Percentiles rank a stretch among this genome's conserved stretches.
These are phyloP conservation scores for Citrus reticulata DNA, from an alignment of 345 rosid species.

Conservation along the genomic window DNA sequence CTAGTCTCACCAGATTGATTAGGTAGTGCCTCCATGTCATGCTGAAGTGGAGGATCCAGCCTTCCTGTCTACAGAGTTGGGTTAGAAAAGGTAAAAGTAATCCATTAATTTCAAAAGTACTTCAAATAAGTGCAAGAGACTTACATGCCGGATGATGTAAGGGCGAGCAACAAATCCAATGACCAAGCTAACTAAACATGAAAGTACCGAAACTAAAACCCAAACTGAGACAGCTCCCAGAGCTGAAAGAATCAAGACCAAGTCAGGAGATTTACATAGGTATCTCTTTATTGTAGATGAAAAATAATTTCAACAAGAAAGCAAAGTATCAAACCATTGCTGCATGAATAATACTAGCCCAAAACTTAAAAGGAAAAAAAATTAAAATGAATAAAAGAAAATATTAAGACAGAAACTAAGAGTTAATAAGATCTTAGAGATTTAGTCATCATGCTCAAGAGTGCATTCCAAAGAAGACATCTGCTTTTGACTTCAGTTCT, in stretches of 20 bases:
- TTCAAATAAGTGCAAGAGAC: conserved; percentile 9
- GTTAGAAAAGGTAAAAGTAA: conserved; percentile 27
- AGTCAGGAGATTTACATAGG: background rate
- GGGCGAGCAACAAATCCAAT: conserved; percentile 35
- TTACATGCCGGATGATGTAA: conserved; percentile 37
- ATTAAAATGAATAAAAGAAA: background rate
- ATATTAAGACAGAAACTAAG: background rate
- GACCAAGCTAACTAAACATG: conserved; percentile 39
- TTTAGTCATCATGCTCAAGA: background rate
- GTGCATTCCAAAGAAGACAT: no score
- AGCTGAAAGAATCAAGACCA: conserved; percentile 18
- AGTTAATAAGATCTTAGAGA: background rate
- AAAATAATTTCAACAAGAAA: background rate
- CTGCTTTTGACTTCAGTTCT: background rate
- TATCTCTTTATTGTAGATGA: background rate
- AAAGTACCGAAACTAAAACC: conserved; percentile 32
- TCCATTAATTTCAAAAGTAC: background rate
- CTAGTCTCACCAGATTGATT: conserved; percentile 56
- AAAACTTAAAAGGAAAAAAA: background rate
- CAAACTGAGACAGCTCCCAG: conserved; percentile 31
- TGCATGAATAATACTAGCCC: background rate
- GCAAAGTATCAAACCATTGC: background rate
- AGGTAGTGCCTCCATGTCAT: conserved; percentile 68
- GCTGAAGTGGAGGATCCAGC: conserved; percentile 34
- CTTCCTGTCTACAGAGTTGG: conserved; percentile 63